phyloP scores from a whole-genome alignment of 208 protist species.

The Trypanosoma lewisi region DNA sequence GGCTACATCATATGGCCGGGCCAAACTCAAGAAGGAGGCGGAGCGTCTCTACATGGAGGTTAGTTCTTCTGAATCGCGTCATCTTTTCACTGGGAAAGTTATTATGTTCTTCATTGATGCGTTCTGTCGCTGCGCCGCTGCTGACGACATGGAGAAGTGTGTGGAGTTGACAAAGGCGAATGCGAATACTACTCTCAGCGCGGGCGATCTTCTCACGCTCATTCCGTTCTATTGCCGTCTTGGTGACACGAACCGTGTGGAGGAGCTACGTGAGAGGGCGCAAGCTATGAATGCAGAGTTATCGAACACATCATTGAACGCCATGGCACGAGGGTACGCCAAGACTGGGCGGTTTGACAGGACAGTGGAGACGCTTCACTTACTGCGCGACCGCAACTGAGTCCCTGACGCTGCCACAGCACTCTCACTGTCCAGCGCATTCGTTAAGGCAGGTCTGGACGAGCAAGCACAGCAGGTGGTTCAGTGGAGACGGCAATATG shows the following conservation, averaged over 20 bases:
- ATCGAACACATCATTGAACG: constrained; percentile 72
- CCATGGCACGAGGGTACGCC: constrained; percentile 78
- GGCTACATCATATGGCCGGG: constrained; percentile 67
- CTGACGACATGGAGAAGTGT: constrained; percentile 51
- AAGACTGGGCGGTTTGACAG: constrained; percentile 78
- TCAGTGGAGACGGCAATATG: constrained; percentile 82
- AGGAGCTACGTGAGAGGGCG: constrained; percentile 36
- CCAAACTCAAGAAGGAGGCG: constrained; percentile 60
- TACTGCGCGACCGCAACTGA: constrained; percentile 74
- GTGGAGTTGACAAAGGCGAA: constrained; percentile 34
- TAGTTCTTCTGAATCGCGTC: constrained; percentile 12
- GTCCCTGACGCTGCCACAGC: constrained; percentile 80
- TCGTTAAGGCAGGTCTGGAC: constrained; percentile 83
- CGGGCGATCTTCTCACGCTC: constrained; percentile 47
- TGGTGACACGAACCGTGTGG: constrained; percentile 70
- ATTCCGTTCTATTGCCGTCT: constrained; percentile 86
- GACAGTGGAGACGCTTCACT: constrained; percentile 75
- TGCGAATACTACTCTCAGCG: constrained; percentile 21
- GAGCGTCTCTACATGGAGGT: constrained; percentile 60
- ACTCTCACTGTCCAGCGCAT: constrained; percentile 69
- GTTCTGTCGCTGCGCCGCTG: constrained; percentile 75
- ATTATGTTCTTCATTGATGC: constrained; percentile 77
- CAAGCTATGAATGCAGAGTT: constrained; percentile 32
- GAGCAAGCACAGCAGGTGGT: constrained; percentile 87
- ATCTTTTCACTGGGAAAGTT: constrained; percentile 54